A percentile compares a stretch with the other conserved stretches of the same genome.
phyloP scores from a whole-genome alignment of 331 rosid species.

The Erythrophleum ivorense region DNA sequence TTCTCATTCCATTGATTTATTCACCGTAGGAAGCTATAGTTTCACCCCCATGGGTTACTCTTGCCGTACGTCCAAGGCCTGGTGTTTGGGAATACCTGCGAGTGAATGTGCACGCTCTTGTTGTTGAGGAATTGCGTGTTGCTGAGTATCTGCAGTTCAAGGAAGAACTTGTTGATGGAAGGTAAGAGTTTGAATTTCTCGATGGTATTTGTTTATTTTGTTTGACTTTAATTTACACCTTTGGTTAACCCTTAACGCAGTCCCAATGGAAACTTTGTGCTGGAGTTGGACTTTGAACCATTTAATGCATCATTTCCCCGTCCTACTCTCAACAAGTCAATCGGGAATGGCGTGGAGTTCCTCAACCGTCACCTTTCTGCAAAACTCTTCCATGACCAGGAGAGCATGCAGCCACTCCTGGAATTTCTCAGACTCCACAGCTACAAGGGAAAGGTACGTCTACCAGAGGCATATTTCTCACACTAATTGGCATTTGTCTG shows the following conservation, averaged over 20 bases:
- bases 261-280: constrained; percentile 78
- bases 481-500: not conserved
- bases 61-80: constrained; percentile 97
- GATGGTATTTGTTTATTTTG: not conserved
- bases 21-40: constrained; percentile 78
- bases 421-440: constrained; percentile 90
- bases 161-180: constrained; percentile 95
- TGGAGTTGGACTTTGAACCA: constrained; percentile 97
- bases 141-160: constrained; percentile 90
- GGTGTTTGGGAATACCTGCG: constrained; percentile 98
- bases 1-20: not conserved
- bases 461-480: not conserved
- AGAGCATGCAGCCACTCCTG: constrained; percentile 91
- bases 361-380: constrained; percentile 98
- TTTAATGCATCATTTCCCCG: constrained; percentile 84
- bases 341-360: constrained; percentile 97
- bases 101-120: constrained; percentile 73
- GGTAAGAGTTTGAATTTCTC: constrained; percentile 50
- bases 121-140: constrained; percentile 73
- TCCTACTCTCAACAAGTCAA: constrained; percentile 92
- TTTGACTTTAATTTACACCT: not conserved
- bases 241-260: constrained; percentile 46
- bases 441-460: constrained; percentile 78
- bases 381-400: constrained; percentile 94
- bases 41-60: constrained; percentile 90